phyloP scores from a whole-genome alignment of 129 eudicot species.

The Artemisia argyi region DNA sequence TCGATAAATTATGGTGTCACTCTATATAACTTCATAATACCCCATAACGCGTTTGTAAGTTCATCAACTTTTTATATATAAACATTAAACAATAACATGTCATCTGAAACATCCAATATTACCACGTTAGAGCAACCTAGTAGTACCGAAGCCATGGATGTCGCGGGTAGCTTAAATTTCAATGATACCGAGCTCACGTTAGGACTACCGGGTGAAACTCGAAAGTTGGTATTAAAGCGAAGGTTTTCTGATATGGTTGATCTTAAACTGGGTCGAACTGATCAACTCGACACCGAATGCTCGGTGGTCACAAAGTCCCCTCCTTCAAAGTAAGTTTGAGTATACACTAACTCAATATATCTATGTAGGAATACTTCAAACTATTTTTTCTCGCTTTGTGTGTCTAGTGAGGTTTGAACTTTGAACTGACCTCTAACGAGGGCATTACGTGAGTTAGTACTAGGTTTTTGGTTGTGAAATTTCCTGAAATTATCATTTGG shows the following conservation, averaged over 20 bases:
- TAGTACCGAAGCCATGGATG: constrained; percentile 13
- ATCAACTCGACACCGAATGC: background rate
- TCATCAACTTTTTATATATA: too few species aligned
- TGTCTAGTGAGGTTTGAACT: too few species aligned
- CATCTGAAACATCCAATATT: constrained; percentile 21
- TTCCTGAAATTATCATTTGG: background rate
- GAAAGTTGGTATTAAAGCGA: constrained; percentile 47
- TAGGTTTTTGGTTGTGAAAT: too few species aligned
- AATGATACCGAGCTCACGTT: constrained; percentile 81
- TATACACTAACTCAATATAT: background rate
- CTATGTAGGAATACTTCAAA: too few species aligned
- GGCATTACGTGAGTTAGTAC: too few species aligned
- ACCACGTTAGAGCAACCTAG: constrained; percentile 39
- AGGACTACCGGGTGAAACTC: constrained; percentile 63
- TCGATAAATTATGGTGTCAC: background rate
- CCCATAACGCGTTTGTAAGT: background rate
- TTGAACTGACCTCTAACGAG: too few species aligned
- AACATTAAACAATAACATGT: constrained; percentile 6
- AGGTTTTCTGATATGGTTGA: constrained; percentile 44
- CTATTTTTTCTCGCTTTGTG: too few species aligned
- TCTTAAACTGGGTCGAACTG: constrained; percentile 34
- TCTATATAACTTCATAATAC: constrained; percentile 25
- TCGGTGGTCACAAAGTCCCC: constrained; percentile 35
- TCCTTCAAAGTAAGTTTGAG: constrained; percentile 47
- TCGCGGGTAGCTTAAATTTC: constrained; percentile 30